Evolutionary conservation across 2,329 filamentous ascomycete species (phyloP).

Genomic region (Juglanconis oblonga): DNA sequence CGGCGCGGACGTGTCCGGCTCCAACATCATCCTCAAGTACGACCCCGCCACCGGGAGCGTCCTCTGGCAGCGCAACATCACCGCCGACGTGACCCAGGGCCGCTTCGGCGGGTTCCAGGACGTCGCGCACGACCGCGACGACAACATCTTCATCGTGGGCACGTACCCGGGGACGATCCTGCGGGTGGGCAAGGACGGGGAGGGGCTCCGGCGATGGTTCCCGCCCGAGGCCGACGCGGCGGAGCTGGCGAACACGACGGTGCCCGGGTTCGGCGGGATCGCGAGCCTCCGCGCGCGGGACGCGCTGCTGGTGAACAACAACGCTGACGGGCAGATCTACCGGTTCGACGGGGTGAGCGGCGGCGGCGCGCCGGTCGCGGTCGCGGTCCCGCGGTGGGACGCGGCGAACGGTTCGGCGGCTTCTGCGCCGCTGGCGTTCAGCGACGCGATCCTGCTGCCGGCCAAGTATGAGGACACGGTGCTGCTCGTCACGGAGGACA

Average conservation of each 20-base stretch:
- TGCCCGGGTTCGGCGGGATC: slow-evolving; percentile 26
- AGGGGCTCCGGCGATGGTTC: slow-evolving; percentile 30
- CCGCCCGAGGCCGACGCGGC: slow-evolving; percentile 23
- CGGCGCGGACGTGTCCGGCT: slow-evolving; percentile 33
- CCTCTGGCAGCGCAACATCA: slow-evolving; percentile 34
- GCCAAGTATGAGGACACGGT: slow-evolving; percentile 31
- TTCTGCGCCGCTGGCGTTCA: slow-evolving; percentile 25
- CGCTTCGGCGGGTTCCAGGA: slow-evolving; percentile 38
- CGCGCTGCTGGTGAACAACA: slow-evolving; percentile 31
- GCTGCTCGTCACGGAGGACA: slow-evolving; percentile 30
- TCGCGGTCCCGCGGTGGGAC: slow-evolving; percentile 22
- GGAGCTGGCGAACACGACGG: slow-evolving; percentile 21
- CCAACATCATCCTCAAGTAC: slow-evolving; percentile 36
- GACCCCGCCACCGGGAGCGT: slow-evolving; percentile 24
- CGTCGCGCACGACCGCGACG: slow-evolving; percentile 32
- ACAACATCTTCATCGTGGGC: slow-evolving; percentile 36
- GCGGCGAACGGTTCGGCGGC: slow-evolving; percentile 15
- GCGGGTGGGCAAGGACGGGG: slow-evolving; percentile 29
- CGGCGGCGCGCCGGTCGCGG: slow-evolving; percentile 14
- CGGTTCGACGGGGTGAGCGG: slow-evolving; percentile 29
- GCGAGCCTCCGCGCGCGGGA: slow-evolving; percentile 22
- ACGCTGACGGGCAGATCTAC: slow-evolving; percentile 30
- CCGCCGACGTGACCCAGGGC: slow-evolving; percentile 23
- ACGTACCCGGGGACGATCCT: slow-evolving; percentile 36
- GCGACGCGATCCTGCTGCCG: slow-evolving; percentile 29